Conservation (phyloP, 192 early-diverging fungal species). For the Pilobolus umbonatus region DNA sequence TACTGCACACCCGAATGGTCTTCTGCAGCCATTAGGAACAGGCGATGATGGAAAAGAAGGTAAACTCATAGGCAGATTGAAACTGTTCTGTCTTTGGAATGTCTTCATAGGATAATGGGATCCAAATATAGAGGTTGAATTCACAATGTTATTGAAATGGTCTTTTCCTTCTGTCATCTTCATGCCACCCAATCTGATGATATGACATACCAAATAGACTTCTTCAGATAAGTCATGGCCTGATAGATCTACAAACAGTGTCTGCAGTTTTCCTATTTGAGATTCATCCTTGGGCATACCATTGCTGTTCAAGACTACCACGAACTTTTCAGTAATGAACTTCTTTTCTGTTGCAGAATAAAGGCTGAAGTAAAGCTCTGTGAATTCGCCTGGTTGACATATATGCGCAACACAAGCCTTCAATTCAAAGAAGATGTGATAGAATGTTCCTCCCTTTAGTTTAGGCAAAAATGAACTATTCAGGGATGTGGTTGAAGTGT, state of each 20-base stretch:
- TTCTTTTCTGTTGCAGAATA: conserved; percentile 43
- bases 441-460: conserved; percentile 31
- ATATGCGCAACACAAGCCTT: conserved; percentile 50
- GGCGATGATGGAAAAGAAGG: too few relatives aligned
- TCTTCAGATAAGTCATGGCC: conserved; percentile 45
- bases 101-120: background rate
- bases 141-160: conserved; percentile 24
- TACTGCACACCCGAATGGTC: conserved; percentile 64
- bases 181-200: conserved; percentile 62
- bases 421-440: conserved; percentile 57
- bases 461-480: background rate
- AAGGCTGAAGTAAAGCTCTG: conserved; percentile 57
- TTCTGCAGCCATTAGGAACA: too few relatives aligned
- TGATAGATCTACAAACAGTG: conserved; percentile 56
- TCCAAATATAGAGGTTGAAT: conserved; percentile 3
- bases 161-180: conserved; percentile 43
- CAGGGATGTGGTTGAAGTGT: background rate
- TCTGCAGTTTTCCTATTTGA: conserved; percentile 41
- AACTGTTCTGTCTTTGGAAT: background rate
- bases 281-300: conserved; percentile 47
- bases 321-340: conserved; percentile 58
- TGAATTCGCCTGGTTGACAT: conserved; percentile 55
- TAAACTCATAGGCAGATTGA: too few relatives aligned
- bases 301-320: conserved; percentile 48
- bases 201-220: conserved; percentile 55